Evolutionary conservation across 106 monocot genomes (phyloP), one percentile per base, ranked within the genome.

Genomic region (Hemerocallis citrina): DNA sequence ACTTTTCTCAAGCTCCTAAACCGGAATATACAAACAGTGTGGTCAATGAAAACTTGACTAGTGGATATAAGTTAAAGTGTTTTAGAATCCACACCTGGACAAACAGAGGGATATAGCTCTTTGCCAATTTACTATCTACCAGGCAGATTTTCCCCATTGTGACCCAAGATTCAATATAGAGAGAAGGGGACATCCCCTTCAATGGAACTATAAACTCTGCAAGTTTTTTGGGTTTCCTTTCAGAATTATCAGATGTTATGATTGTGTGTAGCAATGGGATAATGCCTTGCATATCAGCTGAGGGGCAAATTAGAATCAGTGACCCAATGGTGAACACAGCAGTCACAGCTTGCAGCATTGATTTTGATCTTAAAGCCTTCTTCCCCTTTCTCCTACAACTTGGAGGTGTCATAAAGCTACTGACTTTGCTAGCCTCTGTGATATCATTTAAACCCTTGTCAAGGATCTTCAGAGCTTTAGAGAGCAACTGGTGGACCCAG

Each of bases 61-160:
- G 35, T 62, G 41, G 34, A 19, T n/a, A 30, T 22, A 54, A 44
- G 33, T 28, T 30, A 54, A 59, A 33, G 10, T 15, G 30, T 34
- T 70, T 49, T 11, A 73, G 57, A 68, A 38, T 56, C 34, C 59
- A 65, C 33, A 96, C 96, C 96, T 96, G 83, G 25, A 88, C 80
- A 74, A 96, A 96, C 5, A 96, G 73, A 63, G 91, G 96, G 52
- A 91, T 96, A 62, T 96, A 96, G 7, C 76, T 67, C 52, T 91
- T 96, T 24, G 96, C 96, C 34, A 86, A 29, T 74, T 86, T 96
- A 52, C 64, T 87, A 75, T 96, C 90, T 3, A 77, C 81, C 34
- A 96, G 81, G 65, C 96, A 96, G 38, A 96, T 79, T 74, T 96
- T 96, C 39, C 86, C 96, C 87, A 96, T 68, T 66, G 96, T 88